These are phyloP conservation scores for Penicillium verrucosum DNA, from an alignment of 2,329 filamentous ascomycete species.

Conservation along the genomic window DNA sequence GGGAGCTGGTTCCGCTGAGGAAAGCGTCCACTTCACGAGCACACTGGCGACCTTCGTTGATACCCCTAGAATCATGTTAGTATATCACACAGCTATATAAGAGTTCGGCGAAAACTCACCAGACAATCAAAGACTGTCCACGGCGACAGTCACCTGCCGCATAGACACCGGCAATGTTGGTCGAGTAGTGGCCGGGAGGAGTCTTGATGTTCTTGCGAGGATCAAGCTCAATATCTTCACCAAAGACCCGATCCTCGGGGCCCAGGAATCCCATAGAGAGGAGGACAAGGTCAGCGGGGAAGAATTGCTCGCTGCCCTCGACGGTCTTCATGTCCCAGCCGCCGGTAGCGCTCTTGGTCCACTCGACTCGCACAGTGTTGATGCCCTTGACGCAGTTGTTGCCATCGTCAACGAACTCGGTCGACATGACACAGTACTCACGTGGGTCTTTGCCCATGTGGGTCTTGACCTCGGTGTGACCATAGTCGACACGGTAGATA, in stretches of 20 bases:
- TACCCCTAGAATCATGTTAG: slow-evolving; percentile 60
- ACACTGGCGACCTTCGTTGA: slow-evolving; percentile 92
- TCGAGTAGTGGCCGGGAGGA: slow-evolving; percentile 77
- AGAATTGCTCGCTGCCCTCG: slow-evolving; percentile 89
- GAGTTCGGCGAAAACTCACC: slow-evolving; percentile 55
- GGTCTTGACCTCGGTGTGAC: slow-evolving; percentile 90
- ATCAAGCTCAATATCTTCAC: slow-evolving; percentile 86
- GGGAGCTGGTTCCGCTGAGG: slow-evolving; percentile 71
- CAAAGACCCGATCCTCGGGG: slow-evolving; percentile 82
- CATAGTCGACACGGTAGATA: slow-evolving; percentile 97
- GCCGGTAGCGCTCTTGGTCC: slow-evolving; percentile 83
- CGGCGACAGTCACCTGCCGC: slow-evolving; percentile 93
- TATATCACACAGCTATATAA: not conserved
- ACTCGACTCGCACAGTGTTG: slow-evolving; percentile 92
- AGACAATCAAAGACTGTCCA: slow-evolving; percentile 93
- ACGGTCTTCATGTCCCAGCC: slow-evolving; percentile 99
- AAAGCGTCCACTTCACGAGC: slow-evolving; percentile 89
- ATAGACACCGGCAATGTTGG: slow-evolving; percentile 84
- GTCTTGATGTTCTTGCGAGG: slow-evolving; percentile 96
- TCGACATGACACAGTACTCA: slow-evolving; percentile 97
- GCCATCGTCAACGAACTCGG: slow-evolving; percentile 90
- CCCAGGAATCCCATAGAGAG: slow-evolving; percentile 97
- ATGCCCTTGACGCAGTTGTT: slow-evolving; percentile 88
- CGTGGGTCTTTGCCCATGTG: slow-evolving; percentile 95
- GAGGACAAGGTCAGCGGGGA: slow-evolving; percentile 90